phyloP scores from a whole-genome alignment of 257 asterid genomes.

The Capsicum chinense region DNA sequence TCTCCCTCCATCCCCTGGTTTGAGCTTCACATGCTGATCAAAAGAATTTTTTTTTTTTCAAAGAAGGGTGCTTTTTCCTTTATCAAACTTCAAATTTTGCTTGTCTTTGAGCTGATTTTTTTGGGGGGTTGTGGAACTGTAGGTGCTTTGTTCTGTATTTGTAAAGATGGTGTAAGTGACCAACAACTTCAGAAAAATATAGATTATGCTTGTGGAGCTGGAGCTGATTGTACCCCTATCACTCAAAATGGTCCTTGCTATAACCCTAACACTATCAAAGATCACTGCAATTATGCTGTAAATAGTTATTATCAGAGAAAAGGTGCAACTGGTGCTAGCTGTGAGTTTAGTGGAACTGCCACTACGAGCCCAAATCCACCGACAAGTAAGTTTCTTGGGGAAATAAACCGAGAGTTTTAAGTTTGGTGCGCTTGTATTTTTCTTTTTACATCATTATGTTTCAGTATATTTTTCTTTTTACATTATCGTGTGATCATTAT shows the following conservation, averaged over 20 bases:
- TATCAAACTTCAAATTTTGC: neutral
- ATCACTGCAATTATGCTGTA: conserved; percentile 90
- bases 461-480: neutral
- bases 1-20: too few species aligned
- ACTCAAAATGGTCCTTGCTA: conserved; percentile 65
- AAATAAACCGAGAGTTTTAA: neutral
- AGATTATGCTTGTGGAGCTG: conserved; percentile 88
- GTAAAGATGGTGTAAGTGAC: conserved; percentile 57
- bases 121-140: neutral
- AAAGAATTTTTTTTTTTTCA: too few species aligned
- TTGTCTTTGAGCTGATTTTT: conserved; percentile 27
- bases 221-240: conserved; percentile 77
- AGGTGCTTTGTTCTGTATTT: conserved; percentile 73
- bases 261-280: conserved; percentile 71
- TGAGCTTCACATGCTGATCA: too few species aligned
- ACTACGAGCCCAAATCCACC: conserved; percentile 46
- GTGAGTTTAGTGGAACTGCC: conserved; percentile 76
- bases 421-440: neutral
- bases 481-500: too few species aligned
- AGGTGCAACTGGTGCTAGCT: conserved; percentile 50
- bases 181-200: conserved; percentile 61
- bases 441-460: neutral
- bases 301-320: conserved; percentile 82
- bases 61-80: too few species aligned
- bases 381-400: conserved; percentile 45